phyloP scores from a whole-genome alignment of 306 rosid genomes.

The Pterocarpus santalinus region DNA sequence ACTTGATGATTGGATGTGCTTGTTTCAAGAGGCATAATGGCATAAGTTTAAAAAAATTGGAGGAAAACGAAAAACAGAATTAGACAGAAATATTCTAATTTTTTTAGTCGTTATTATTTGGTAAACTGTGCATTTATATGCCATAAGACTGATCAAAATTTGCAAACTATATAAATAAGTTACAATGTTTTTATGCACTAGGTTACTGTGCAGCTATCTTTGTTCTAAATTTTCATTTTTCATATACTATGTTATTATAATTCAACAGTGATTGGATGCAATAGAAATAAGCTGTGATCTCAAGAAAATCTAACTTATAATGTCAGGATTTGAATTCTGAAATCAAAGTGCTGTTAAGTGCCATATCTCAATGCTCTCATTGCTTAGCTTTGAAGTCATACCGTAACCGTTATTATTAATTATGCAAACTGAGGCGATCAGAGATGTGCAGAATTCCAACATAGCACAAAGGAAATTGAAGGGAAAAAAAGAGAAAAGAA shows the following conservation, averaged over 20 bases:
- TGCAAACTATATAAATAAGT: background rate
- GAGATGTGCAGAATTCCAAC: constrained; percentile 45
- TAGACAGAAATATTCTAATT: background rate
- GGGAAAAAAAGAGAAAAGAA: background rate
- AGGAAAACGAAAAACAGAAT: too few species aligned
- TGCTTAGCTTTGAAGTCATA: constrained; percentile 59
- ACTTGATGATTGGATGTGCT: background rate
- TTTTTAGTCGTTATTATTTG: background rate
- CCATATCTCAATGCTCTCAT: background rate
- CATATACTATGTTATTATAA: too few species aligned
- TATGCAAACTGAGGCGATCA: constrained; percentile 36
- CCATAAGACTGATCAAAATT: background rate
- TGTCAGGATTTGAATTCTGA: background rate
- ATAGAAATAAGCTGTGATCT: background rate
- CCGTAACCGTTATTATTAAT: background rate
- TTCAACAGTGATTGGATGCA: background rate
- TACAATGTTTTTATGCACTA: too few species aligned
- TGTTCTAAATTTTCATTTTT: too few species aligned
- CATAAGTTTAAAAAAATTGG: too few species aligned
- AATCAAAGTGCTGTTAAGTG: background rate
- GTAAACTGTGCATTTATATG: background rate
- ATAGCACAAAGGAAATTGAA: constrained; percentile 41
- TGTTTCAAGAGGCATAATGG: too few species aligned
- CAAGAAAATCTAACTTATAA: background rate
- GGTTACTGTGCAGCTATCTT: too few species aligned